These are phyloP conservation scores for Nowakowskiella sp. DNA, from an alignment of 192 early-diverging fungal species.

Conservation along the genomic window DNA sequence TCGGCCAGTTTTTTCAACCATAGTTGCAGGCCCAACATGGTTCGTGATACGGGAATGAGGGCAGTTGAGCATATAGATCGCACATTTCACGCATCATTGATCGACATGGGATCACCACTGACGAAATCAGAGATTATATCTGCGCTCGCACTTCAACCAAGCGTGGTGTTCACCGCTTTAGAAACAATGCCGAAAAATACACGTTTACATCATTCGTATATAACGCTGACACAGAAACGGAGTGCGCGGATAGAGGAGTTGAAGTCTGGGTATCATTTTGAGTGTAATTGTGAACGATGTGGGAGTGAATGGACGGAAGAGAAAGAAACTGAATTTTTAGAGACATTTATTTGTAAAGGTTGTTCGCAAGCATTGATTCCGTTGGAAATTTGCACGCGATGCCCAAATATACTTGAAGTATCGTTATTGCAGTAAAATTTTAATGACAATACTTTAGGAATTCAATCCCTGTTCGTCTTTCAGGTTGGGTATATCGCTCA, in stretches of 20 bases:
- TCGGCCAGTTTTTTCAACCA: conserved; percentile 26
- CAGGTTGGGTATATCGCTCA: too few relatives aligned
- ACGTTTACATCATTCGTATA: conserved; percentile 13
- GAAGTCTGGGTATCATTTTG: conserved; percentile 16
- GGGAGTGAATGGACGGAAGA: too few relatives aligned
- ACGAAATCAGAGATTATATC: background rate
- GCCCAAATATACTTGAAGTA: too few relatives aligned
- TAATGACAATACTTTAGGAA: too few relatives aligned
- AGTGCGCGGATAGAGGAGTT: conserved; percentile 3
- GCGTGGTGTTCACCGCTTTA: background rate
- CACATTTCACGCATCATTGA: too few relatives aligned
- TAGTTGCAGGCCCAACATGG: conserved; percentile 24
- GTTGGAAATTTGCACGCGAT: too few relatives aligned
- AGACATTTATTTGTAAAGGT: too few relatives aligned
- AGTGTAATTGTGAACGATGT: conserved; percentile 16
- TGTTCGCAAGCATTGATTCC: too few relatives aligned
- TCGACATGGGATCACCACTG: background rate
- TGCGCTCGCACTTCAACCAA: background rate
- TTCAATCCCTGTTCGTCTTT: too few relatives aligned
- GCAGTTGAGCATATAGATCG: background rate
- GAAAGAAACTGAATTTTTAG: too few relatives aligned
- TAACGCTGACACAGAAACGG: conserved; percentile 1
- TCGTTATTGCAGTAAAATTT: too few relatives aligned
- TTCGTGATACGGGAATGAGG: conserved; percentile 2
- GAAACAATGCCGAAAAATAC: conserved; percentile 1